Conservation (phyloP, 176 grass and related monocot species). For the Pontederia paniculata region DNA sequence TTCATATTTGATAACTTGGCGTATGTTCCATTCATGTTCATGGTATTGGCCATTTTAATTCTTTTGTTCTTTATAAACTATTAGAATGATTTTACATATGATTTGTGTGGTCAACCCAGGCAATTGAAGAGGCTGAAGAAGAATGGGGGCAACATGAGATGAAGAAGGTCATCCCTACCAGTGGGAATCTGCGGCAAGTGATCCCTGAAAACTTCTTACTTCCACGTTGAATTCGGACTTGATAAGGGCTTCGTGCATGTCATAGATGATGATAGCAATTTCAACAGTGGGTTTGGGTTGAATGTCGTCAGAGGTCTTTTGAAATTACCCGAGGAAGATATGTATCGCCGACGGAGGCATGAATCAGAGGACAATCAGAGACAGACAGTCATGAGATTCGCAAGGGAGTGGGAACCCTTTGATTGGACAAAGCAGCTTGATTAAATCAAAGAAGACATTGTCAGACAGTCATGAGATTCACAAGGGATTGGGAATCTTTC, state of each 20-base stretch:
- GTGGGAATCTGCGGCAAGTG: constrained; percentile 54
- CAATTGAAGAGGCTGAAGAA: constrained; percentile 86
- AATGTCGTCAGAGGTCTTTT: constrained; percentile 79
- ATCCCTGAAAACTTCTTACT: constrained; percentile 91
- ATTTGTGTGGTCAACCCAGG: too few relatives aligned
- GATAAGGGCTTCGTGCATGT: constrained; percentile 83
- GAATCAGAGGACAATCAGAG: constrained; percentile 63
- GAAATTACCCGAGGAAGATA: constrained; percentile 65
- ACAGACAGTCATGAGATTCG: constrained; percentile 49
- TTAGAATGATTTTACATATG: too few relatives aligned
- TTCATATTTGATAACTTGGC: too few relatives aligned
- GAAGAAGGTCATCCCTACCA: constrained; percentile 85
- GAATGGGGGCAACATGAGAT: constrained; percentile 86
- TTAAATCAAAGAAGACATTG: constrained; percentile 17
- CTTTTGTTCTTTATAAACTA: too few relatives aligned
- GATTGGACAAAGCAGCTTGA: constrained; percentile 78
- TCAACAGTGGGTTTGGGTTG: constrained; percentile 59
- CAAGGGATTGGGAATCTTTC: too few relatives aligned
- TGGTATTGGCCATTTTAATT: too few relatives aligned
- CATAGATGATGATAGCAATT: constrained; percentile 83
- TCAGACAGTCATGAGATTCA: too few relatives aligned
- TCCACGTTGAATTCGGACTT: constrained; percentile 82
- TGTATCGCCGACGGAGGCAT: constrained; percentile 57
- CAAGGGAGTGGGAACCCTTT: constrained; percentile 59
- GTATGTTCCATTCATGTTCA: too few relatives aligned